Evolutionary conservation across 768 basidiomycete species (phyloP), one percentile per base, ranked within the genome.

Genomic region (Trichaptum fuscoviolaceum): DNA sequence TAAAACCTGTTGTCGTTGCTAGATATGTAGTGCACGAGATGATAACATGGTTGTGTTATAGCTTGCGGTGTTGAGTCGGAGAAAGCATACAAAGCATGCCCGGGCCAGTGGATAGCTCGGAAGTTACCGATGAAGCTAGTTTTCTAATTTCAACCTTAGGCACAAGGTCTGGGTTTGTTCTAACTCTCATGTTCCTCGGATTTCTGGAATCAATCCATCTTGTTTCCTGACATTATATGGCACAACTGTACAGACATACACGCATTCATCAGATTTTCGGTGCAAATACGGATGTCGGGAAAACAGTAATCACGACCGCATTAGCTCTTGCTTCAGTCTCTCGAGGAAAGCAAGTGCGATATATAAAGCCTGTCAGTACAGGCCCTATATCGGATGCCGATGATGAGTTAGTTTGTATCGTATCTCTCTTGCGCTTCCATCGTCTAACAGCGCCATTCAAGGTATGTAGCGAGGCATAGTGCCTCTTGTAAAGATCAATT

Each of bases 221-320:
- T 2, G 30, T 30, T 2, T 30, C 30, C 30, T 8, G 30, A 52
- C 42, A 25, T 24, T 61, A 64, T 35, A 95, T 95, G 93, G 86
- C 91, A 62, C 83, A 89, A 24, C 87, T 99, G 59, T 96, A 91
- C 81, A 88, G 86, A 72, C 84, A 95, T 73, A 83, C 98, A 35
- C 87, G 93, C 20, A 80, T 95, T 34, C 92, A 95, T 75, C 93
- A 96, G 74, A 81, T 98, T 67, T 96, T 97, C 73, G 96, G 96
- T 35, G 95, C 96, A 0, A 97, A 96, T 77, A 99, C 96, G 1
- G 89, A 95, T 76, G 95, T 98, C 63, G 96, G 96, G 27, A 98
- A 99, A 78, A 97, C 96, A 0, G 84, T 98, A 66, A 79, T 98
- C 64, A 91, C 93, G 0, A 86, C 95, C 1, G 93, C 93, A 0